phyloP scores from a whole-genome alignment of 164 flowering plant species.

The Vitis riparia region DNA sequence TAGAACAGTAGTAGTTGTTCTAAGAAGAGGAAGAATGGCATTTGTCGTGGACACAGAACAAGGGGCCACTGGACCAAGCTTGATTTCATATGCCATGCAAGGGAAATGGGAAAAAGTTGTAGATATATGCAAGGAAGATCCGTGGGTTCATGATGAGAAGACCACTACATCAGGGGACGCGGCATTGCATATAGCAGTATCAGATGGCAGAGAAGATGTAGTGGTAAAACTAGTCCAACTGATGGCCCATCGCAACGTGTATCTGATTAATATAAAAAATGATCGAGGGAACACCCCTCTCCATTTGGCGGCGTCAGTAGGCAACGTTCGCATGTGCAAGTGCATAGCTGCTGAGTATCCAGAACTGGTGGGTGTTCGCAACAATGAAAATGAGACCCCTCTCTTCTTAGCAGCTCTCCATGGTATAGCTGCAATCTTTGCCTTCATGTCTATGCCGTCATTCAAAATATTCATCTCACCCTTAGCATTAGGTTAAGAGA shows the following conservation, averaged over 20 bases:
- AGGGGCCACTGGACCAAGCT: background rate
- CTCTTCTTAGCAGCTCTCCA: slow-evolving; percentile 31
- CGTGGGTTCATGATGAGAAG: slow-evolving; percentile 2
- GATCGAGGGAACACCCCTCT: slow-evolving; percentile 31
- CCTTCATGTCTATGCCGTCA: too few relatives aligned
- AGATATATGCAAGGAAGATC: background rate
- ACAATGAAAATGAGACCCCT: slow-evolving; percentile 30
- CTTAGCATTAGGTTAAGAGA: too few relatives aligned
- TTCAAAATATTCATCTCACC: too few relatives aligned
- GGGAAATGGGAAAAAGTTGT: slow-evolving; percentile 26
- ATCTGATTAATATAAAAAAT: slow-evolving; percentile 7
- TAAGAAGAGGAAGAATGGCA: background rate
- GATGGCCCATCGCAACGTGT: background rate
- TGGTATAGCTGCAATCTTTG: slow-evolving; percentile 9
- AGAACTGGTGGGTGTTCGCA: slow-evolving; percentile 3
- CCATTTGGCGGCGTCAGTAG: slow-evolving; percentile 33
- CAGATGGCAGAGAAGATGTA: slow-evolving; percentile 12
- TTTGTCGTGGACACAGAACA: background rate
- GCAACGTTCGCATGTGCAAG: slow-evolving; percentile 23
- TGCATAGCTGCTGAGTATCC: slow-evolving; percentile 8
- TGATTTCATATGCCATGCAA: slow-evolving; percentile 15
- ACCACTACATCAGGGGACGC: slow-evolving; percentile 31
- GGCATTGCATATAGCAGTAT: slow-evolving; percentile 32
- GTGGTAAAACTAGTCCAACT: slow-evolving; percentile 9
- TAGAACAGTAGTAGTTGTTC: background rate